Evolutionary conservation across 2,329 filamentous ascomycete species (phyloP).

Genomic region (Cryphonectria naterciae): DNA sequence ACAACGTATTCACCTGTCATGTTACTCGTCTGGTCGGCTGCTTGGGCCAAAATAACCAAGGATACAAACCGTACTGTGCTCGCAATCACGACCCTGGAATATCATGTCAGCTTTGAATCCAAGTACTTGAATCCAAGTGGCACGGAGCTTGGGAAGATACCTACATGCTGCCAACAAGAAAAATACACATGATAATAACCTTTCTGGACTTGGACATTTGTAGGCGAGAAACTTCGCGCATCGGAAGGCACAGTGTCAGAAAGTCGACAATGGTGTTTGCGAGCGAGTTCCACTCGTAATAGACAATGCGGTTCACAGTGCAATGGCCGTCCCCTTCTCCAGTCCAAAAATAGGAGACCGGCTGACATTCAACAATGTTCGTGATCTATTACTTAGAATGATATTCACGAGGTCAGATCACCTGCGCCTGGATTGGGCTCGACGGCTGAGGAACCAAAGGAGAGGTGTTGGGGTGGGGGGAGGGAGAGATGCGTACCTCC

Average conservation of each 20-base stretch:
- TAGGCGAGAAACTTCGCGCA: slow-evolving; percentile 19
- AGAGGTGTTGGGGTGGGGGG: not conserved
- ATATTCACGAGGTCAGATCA: not conserved
- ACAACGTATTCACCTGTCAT: slow-evolving; percentile 2
- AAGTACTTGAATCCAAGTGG: no score
- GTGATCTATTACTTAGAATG: not conserved
- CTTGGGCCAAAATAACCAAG: not conserved
- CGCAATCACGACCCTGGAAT: slow-evolving; percentile 7
- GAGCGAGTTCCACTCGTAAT: slow-evolving; percentile 25
- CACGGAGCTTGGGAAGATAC: not conserved
- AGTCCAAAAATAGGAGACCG: slow-evolving; percentile 7
- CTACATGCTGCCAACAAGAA: slow-evolving; percentile 8
- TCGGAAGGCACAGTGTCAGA: slow-evolving; percentile 24
- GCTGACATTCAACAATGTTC: slow-evolving; percentile 3
- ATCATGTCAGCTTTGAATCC: not conserved
- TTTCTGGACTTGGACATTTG: slow-evolving; percentile 5
- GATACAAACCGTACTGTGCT: slow-evolving; percentile 6
- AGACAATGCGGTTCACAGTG: slow-evolving; percentile 14
- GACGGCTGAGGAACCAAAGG: not conserved
- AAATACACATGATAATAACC: not conserved
- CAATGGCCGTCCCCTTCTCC: not conserved
- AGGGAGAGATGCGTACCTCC: not conserved
- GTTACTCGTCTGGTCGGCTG: not conserved
- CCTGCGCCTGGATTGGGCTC: not conserved
- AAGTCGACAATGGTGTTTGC: slow-evolving; percentile 29